These are phyloP conservation scores for Yarrowia deformans DNA, from an alignment of 805 yeast genomes.

Conservation along the genomic window DNA sequence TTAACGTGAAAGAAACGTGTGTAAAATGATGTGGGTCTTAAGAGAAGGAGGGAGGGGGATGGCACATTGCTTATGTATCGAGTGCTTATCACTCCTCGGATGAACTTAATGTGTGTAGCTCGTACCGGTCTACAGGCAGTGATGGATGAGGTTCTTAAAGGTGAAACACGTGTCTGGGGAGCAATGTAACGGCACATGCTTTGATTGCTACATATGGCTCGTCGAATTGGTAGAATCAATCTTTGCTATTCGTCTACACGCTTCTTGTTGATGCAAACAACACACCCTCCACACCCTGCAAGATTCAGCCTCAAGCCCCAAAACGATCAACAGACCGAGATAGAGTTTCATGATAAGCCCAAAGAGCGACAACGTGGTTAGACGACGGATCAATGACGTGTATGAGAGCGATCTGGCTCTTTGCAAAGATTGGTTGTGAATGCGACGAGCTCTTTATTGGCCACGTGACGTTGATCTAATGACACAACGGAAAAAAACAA, in stretches of 20 bases:
- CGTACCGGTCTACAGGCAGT: too few species aligned
- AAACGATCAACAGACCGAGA: not conserved
- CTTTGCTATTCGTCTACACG: too few species aligned
- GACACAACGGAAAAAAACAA: too few species aligned
- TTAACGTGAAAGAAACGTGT: not conserved
- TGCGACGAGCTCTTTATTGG: not conserved
- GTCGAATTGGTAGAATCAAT: too few species aligned
- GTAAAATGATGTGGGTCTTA: not conserved
- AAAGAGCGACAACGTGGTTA: constrained; percentile 14
- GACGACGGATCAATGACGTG: not conserved
- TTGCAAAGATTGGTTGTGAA: not conserved
- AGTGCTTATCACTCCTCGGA: constrained; percentile 16
- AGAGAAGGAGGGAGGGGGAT: not conserved
- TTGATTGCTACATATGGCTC: too few species aligned
- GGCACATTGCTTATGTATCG: constrained; percentile 20
- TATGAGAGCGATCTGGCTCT: not conserved
- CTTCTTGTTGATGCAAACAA: too few species aligned
- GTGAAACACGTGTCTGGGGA: too few species aligned
- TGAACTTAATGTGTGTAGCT: not conserved
- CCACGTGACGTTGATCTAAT: too few species aligned
- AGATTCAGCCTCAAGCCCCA: constrained; percentile 7
- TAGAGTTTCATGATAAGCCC: constrained; percentile 29
- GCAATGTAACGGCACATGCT: too few species aligned
- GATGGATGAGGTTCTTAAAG: too few species aligned
- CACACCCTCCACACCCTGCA: too few species aligned